Conservation (phyloP, 257 asterid species). For the Verbena officinalis region DNA sequence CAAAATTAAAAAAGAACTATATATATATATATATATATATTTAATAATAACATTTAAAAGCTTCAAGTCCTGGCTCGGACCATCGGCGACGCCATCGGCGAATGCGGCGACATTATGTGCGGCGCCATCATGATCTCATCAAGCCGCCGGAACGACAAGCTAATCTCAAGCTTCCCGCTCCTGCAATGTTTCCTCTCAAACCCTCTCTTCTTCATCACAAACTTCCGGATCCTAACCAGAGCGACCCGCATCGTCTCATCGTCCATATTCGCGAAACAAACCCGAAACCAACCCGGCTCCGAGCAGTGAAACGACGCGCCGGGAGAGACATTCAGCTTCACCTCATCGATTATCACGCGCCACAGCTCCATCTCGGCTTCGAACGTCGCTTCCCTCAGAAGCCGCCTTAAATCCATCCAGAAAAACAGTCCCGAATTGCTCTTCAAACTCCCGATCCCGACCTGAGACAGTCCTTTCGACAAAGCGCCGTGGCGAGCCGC, state of each 20-base stretch:
- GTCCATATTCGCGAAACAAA: slow-evolving; percentile 85
- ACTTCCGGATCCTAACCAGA: slow-evolving; percentile 50
- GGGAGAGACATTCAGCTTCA: slow-evolving; percentile 76
- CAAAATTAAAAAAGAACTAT: too few species aligned
- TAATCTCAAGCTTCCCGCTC: slow-evolving; percentile 62
- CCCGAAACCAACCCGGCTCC: slow-evolving; percentile 89
- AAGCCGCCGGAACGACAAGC: slow-evolving; percentile 65
- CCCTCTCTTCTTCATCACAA: slow-evolving; percentile 45
- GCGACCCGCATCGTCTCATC: slow-evolving; percentile 61
- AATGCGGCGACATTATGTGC: slow-evolving; percentile 56
- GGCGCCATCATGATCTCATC: slow-evolving; percentile 58
- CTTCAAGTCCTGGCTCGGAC: slow-evolving; percentile 63
- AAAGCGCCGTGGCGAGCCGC: slow-evolving; percentile 44
- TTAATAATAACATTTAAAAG: too few species aligned
- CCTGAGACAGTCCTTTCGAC: slow-evolving; percentile 50
- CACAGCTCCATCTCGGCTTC: slow-evolving; percentile 72
- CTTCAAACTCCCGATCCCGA: slow-evolving; percentile 55
- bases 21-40: too few species aligned
- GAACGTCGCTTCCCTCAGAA: slow-evolving; percentile 47
- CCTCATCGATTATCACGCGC: slow-evolving; percentile 62
- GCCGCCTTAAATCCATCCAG: slow-evolving; percentile 73
- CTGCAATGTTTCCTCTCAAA: slow-evolving; percentile 50
- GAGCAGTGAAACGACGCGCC: slow-evolving; percentile 79
- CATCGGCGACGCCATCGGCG: slow-evolving; percentile 84
- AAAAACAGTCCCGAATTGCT: slow-evolving; percentile 66